Percentiles rank a stretch among this genome's conserved stretches.
phyloP scores from a whole-genome alignment of 2,329 filamentous ascomycete genomes.

The Colletotrichum ledebouriae region DNA sequence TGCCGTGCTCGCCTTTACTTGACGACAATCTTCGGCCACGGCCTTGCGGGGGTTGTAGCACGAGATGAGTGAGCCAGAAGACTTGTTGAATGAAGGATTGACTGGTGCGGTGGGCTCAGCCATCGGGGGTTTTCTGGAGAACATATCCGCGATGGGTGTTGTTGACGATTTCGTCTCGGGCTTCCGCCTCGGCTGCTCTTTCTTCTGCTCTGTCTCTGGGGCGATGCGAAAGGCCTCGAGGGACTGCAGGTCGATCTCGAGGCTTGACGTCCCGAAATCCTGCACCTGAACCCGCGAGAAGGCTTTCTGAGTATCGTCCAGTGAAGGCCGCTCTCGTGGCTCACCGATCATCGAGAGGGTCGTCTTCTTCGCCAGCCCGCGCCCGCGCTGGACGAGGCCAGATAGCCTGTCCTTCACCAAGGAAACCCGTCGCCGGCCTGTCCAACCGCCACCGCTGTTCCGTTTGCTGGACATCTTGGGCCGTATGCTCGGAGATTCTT shows the following conservation, averaged over 20 bases:
- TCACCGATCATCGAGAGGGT: slow-evolving; percentile 31
- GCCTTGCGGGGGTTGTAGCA: too few species aligned
- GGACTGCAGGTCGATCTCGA: slow-evolving; percentile 35
- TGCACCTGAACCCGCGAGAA: slow-evolving; percentile 30
- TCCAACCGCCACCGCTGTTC: slow-evolving; percentile 28
- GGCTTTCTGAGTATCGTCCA: slow-evolving; percentile 26
- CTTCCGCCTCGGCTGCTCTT: not conserved
- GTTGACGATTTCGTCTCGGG: slow-evolving; percentile 23
- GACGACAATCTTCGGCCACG: too few species aligned
- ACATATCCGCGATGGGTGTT: slow-evolving; percentile 39
- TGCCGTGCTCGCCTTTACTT: too few species aligned
- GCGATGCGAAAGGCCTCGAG: slow-evolving; percentile 35
- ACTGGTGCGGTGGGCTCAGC: not conserved
- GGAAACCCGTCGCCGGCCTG: slow-evolving; percentile 23
- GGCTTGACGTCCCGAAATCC: slow-evolving; percentile 33
- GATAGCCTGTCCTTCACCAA: slow-evolving; percentile 39
- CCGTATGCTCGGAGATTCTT: slow-evolving; percentile 15
- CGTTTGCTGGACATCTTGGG: slow-evolving; percentile 36
- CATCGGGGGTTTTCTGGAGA: slow-evolving; percentile 14
- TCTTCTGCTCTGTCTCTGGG: not conserved
- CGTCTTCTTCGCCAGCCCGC: slow-evolving; percentile 37
- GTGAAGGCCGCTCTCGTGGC: slow-evolving; percentile 19
- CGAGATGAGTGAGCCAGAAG: slow-evolving; percentile 8
- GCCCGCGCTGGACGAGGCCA: slow-evolving; percentile 23
- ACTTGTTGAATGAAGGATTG: slow-evolving; percentile 11